phyloP scores from a whole-genome alignment of 495 filamentous ascomycete species.

The Saxophila tyrrhenica region DNA sequence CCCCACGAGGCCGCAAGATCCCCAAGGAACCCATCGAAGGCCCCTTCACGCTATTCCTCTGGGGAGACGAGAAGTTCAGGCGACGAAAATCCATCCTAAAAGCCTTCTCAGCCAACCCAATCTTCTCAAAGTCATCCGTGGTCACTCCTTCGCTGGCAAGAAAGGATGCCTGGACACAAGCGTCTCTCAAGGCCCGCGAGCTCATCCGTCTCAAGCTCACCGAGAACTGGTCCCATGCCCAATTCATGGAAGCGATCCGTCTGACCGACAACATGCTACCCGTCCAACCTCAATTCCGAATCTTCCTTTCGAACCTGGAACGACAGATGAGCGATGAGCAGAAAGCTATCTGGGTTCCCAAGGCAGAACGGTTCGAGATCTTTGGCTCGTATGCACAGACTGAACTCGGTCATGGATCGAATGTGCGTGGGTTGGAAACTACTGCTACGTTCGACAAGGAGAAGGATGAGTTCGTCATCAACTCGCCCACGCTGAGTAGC shows the following conservation, averaged over 20 bases:
- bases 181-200: constrained; percentile 8
- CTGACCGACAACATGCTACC: constrained; percentile 13
- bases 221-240: constrained; percentile 6
- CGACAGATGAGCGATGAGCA: constrained; percentile 12
- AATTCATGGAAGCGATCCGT: constrained; percentile 10
- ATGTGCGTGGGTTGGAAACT: constrained; percentile 24
- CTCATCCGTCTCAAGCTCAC: constrained; percentile 12
- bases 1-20: background rate
- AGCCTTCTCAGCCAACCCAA: constrained; percentile 6
- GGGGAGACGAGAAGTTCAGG: constrained; percentile 8
- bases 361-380: constrained; percentile 14
- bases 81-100: constrained; percentile 5
- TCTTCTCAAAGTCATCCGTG: constrained; percentile 7
- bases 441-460: constrained; percentile 22
- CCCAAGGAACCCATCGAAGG: constrained; percentile 3
- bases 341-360: constrained; percentile 12
- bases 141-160: constrained; percentile 10
- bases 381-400: constrained; percentile 14
- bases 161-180: constrained; percentile 11
- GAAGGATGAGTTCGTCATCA: constrained; percentile 24
- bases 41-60: constrained; percentile 10
- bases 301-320: constrained; percentile 13
- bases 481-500: constrained; percentile 21
- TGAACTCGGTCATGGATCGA: constrained; percentile 24
- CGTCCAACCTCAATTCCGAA: constrained; percentile 13